phyloP scores from a whole-genome alignment of 345 rosid species.

The Arabidopsis thaliana region DNA sequence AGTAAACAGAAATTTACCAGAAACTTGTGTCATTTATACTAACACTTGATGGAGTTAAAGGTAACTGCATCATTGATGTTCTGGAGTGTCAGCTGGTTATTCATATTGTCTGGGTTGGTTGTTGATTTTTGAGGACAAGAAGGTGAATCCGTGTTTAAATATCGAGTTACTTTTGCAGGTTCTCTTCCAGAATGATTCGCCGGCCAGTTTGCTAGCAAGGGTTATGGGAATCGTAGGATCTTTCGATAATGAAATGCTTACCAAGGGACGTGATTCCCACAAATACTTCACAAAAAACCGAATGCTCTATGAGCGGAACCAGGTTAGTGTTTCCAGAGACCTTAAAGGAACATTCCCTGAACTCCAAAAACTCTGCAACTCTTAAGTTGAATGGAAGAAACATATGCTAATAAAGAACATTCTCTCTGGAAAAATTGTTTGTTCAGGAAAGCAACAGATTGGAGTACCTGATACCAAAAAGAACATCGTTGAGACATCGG shows the following conservation, averaged over 20 bases:
- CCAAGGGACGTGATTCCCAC: conserved; percentile 91
- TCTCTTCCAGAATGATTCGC: conserved; percentile 97
- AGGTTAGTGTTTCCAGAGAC: conserved; percentile 54
- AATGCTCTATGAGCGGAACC: conserved; percentile 97
- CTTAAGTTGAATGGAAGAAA: conserved; percentile 4
- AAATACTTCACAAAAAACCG: conserved; percentile 92
- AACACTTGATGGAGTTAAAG: not conserved
- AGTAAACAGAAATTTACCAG: not conserved
- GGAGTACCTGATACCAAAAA: conserved; percentile 92
- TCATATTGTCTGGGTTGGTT: not conserved
- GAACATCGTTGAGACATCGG: conserved; percentile 90
- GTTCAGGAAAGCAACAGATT: conserved; percentile 84
- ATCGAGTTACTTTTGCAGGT: conserved; percentile 52
- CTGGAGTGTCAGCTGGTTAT: not conserved
- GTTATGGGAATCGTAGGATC: conserved; percentile 86
- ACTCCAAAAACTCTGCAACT: not conserved
- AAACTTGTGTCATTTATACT: not conserved
- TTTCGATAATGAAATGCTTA: conserved; percentile 83
- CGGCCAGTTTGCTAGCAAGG: conserved; percentile 91
- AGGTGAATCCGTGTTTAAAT: not conserved
- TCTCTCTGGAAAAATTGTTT: conserved; percentile 4
- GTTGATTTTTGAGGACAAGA: conserved; percentile 1
- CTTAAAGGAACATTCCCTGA: conserved; percentile 1
- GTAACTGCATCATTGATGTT: not conserved
- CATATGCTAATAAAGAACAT: conserved; percentile 9